Evolutionary conservation across 2,329 filamentous ascomycete genomes (phyloP).

Genomic region (Penicillium occitanis): DNA sequence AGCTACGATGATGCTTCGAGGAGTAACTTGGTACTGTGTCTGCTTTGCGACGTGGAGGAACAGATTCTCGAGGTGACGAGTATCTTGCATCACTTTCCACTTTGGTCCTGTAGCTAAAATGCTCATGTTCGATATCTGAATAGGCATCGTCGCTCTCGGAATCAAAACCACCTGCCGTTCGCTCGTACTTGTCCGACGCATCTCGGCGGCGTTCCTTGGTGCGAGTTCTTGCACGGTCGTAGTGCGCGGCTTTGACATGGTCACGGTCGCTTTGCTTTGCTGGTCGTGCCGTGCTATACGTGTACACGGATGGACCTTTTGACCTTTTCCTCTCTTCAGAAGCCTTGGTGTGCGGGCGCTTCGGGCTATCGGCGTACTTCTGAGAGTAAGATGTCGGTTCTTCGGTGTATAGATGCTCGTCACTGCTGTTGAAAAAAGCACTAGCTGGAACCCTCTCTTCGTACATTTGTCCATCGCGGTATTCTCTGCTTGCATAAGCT

Average conservation of each 20-base stretch:
- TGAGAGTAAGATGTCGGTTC: constrained; percentile 39
- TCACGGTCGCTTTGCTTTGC: constrained; percentile 37
- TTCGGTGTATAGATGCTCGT: constrained; percentile 39
- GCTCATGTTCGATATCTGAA: constrained; percentile 26
- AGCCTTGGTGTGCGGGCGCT: constrained; percentile 34
- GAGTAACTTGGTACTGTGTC: constrained; percentile 23
- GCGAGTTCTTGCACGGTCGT: constrained; percentile 40
- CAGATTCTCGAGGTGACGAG: constrained; percentile 27
- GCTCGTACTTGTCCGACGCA: constrained; percentile 41
- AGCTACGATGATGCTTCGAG: constrained; percentile 22
- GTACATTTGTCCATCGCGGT: constrained; percentile 44
- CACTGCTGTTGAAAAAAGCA: constrained; percentile 35
- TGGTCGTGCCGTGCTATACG: constrained; percentile 33
- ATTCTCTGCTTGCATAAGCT: constrained; percentile 33
- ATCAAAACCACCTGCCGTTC: constrained; percentile 28
- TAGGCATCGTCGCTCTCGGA: constrained; percentile 37
- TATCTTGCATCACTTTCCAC: constrained; percentile 26
- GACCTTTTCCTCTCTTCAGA: constrained; percentile 41
- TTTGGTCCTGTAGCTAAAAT: constrained; percentile 2
- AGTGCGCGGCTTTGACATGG: constrained; percentile 32
- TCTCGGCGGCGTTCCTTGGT: constrained; percentile 47
- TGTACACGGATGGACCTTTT: constrained; percentile 32
- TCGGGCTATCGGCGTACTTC: constrained; percentile 42
- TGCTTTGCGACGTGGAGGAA: constrained; percentile 21
- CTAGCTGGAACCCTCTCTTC: constrained; percentile 45